phyloP scores from a whole-genome alignment of 306 rosid genomes.

The Hylodesmum podocarpum region DNA sequence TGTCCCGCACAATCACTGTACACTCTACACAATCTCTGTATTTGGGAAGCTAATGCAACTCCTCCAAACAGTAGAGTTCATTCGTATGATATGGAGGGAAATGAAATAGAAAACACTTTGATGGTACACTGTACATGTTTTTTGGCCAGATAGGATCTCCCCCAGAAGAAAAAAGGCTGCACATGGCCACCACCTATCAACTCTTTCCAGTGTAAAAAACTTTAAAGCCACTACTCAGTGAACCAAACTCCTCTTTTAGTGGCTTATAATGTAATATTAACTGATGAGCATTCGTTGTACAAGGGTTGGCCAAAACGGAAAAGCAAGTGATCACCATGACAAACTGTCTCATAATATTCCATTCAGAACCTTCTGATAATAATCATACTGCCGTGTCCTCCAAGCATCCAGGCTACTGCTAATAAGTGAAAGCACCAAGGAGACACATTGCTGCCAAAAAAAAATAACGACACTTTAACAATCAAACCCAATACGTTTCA shows the following conservation, averaged over 20 bases:
- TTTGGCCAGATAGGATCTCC: constrained; percentile 39
- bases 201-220: constrained; percentile 31
- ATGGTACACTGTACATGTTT: constrained; percentile 26
- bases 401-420: constrained; percentile 99
- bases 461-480: constrained; percentile 8
- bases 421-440: constrained; percentile 93
- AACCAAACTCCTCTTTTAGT: constrained; percentile 36
- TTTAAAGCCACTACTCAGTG: constrained; percentile 37
- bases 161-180: constrained; percentile 47
- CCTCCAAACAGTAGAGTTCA: constrained; percentile 41
- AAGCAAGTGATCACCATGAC: constrained; percentile 36
- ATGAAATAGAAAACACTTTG: constrained; percentile 20
- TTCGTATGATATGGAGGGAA: constrained; percentile 33
- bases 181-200: constrained; percentile 31
- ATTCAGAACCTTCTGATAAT: constrained; percentile 94
- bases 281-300: constrained; percentile 28
- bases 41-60: constrained; percentile 37
- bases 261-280: constrained; percentile 26
- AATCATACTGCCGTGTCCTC: constrained; percentile 99
- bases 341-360: constrained; percentile 79
- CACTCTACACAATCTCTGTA: constrained; percentile 34
- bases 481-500: constrained; percentile 19
- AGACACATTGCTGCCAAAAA: constrained; percentile 90
- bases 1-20: constrained; percentile 44
- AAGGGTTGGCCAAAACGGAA: constrained; percentile 40